Percentiles rank a stretch among this genome's conserved stretches.
These are phyloP conservation scores for Vaccinium vitisidaea DNA, from an alignment of 148 eudicot species.

Conservation along the genomic window DNA sequence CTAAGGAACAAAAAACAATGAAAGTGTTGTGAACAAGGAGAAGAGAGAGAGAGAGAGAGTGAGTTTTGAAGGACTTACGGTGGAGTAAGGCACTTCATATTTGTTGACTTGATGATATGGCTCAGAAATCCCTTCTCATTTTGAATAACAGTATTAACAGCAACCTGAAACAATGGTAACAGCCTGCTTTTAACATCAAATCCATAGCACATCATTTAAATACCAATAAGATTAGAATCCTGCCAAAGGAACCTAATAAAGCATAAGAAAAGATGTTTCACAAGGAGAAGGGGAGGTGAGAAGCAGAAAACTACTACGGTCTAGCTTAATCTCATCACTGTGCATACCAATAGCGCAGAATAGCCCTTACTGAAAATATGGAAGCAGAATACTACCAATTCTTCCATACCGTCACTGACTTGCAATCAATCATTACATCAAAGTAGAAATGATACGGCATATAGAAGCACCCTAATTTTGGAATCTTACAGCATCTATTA, in stretches of 20 bases:
- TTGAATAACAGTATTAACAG: slow-evolving; percentile 67
- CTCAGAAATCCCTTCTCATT: slow-evolving; percentile 72
- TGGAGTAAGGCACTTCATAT: slow-evolving; percentile 86
- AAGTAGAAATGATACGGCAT: neutral
- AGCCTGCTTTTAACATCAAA: neutral
- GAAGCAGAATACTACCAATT: neutral
- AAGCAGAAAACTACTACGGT: neutral
- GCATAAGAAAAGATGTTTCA: neutral
- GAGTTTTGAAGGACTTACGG: slow-evolving; percentile 45
- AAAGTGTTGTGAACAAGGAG: neutral
- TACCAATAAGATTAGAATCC: neutral
- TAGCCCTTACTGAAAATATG: too few species aligned
- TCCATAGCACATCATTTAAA: too few species aligned
- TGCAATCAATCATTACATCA: neutral
- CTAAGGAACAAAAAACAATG: neutral
- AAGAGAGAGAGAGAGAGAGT: neutral
- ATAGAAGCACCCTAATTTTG: neutral
- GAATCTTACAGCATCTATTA: too few species aligned
- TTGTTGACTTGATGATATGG: slow-evolving; percentile 79
- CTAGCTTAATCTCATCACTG: neutral
- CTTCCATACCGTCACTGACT: neutral
- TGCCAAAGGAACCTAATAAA: neutral
- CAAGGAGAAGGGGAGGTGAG: neutral
- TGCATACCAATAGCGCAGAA: too few species aligned
- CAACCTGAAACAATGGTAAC: slow-evolving; percentile 44